phyloP scores from a whole-genome alignment of 306 rosid genomes.

The Calophaca sinica region DNA sequence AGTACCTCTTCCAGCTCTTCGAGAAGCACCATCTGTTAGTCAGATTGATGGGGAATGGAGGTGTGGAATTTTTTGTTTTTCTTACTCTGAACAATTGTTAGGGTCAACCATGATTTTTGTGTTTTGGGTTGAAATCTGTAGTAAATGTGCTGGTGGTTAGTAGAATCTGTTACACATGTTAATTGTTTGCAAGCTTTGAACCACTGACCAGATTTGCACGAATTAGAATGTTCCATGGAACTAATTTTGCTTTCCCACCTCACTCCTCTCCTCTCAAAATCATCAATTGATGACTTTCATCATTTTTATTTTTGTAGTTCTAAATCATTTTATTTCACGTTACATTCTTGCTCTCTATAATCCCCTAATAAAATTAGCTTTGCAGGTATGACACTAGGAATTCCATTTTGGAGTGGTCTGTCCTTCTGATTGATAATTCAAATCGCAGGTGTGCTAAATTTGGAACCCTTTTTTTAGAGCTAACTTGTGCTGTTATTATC shows the following conservation, averaged over 20 bases:
- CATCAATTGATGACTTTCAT: background rate
- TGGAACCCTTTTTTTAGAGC: background rate
- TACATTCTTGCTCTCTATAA: conserved; percentile 10
- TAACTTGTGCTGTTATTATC: conserved; percentile 6
- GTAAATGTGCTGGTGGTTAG: conserved; percentile 13
- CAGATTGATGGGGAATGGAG: conserved; percentile 96
- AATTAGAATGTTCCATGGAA: background rate
- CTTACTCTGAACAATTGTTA: background rate
- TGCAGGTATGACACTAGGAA: conserved; percentile 90
- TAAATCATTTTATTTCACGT: conserved; percentile 14
- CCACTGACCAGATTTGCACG: background rate
- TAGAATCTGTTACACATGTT: background rate
- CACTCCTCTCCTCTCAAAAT: conserved; percentile 2
- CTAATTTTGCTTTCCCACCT: background rate
- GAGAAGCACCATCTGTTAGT: conserved; percentile 86
- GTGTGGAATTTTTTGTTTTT: conserved; percentile 47
- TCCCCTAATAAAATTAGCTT: conserved; percentile 30
- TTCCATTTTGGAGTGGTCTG: conserved; percentile 89
- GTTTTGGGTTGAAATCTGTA: conserved; percentile 15
- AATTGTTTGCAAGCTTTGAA: conserved; percentile 2
- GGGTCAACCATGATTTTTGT: conserved; percentile 20
- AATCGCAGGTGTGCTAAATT: conserved; percentile 77
- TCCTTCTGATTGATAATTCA: conserved; percentile 84
- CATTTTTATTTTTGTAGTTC: conserved; percentile 12
- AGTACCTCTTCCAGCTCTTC: conserved; percentile 96